A percentile compares a stretch with the other conserved stretches of the same genome.
These are phyloP conservation scores for Yamadazyma kanchanaburiensis DNA, from an alignment of 1,139 yeast species.

Conservation along the genomic window DNA sequence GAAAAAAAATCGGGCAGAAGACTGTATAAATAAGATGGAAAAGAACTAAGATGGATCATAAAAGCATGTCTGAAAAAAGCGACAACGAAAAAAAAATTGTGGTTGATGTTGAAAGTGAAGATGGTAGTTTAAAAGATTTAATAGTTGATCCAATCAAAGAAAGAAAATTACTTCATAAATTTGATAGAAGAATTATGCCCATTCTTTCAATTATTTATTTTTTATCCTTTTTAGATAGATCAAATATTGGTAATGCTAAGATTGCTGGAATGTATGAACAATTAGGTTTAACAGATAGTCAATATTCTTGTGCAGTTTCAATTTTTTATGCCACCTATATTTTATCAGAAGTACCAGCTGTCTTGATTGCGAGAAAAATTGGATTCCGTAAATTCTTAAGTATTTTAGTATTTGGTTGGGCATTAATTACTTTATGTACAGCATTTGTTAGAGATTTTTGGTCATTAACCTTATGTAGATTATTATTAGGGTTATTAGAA, in stretches of 20 bases:
- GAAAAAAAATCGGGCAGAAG: too few relatives aligned
- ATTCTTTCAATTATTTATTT: slow-evolving; percentile 18
- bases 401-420: slow-evolving; percentile 16
- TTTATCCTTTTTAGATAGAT: slow-evolving; percentile 21
- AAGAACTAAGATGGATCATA: too few relatives aligned
- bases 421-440: slow-evolving; percentile 17
- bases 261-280: slow-evolving; percentile 20
- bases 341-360: slow-evolving; percentile 14
- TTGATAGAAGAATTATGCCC: slow-evolving; percentile 16
- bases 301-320: slow-evolving; percentile 17
- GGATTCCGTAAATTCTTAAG: slow-evolving; percentile 3
- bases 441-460: slow-evolving; percentile 15
- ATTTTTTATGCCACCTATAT: slow-evolving; percentile 19
- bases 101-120: slow-evolving; percentile 1
- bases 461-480: slow-evolving; percentile 14
- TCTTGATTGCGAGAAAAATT: slow-evolving; percentile 9
- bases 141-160: slow-evolving; percentile 7
- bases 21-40: too few relatives aligned
- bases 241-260: slow-evolving; percentile 24
- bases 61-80: too few relatives aligned
- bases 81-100: slow-evolving; percentile 3
- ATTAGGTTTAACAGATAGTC: slow-evolving; percentile 13
- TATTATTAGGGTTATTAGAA: slow-evolving; percentile 21
- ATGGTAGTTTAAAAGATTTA: slow-evolving; percentile 1
- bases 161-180: slow-evolving; percentile 6